Conservation (phyloP, 768 basidiomycete species). For the Agaricus subrufescens region DNA sequence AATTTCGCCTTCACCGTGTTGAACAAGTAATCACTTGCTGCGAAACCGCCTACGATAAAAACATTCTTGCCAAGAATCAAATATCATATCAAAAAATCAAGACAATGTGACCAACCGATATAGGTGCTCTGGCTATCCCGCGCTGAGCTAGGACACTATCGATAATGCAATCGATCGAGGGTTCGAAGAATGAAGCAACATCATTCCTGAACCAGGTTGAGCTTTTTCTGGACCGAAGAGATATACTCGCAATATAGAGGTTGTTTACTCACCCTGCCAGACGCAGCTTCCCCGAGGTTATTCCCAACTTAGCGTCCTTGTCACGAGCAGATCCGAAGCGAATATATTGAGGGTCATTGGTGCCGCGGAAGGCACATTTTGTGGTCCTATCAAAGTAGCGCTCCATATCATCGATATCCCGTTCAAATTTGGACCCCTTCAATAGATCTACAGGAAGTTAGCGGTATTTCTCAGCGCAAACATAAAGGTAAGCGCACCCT, state of each 20-base stretch:
- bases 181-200: constrained; percentile 24
- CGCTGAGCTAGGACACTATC: constrained; percentile 17
- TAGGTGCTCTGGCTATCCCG: constrained; percentile 12
- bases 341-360: constrained; percentile 33
- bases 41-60: constrained; percentile 55
- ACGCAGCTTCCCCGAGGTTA: constrained; percentile 39
- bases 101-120: constrained; percentile 18
- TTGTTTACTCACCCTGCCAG: constrained; percentile 23
- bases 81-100: neutral
- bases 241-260: too few relatives aligned
- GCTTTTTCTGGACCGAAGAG: too few relatives aligned
- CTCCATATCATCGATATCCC: constrained; percentile 33
- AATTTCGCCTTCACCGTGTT: constrained; percentile 34
- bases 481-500: constrained; percentile 19
- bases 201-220: neutral
- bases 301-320: constrained; percentile 28
- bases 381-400: constrained; percentile 38
- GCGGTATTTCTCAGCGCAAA: too few relatives aligned
- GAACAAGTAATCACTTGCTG: constrained; percentile 53
- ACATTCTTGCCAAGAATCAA: constrained; percentile 13
- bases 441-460: constrained; percentile 25
- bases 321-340: constrained; percentile 36
- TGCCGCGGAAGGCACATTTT: constrained; percentile 33
- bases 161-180: constrained; percentile 26
- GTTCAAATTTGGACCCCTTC: constrained; percentile 28